phyloP scores from a whole-genome alignment of 352 stramenopile genomes.

The Globisporangium lucens region DNA sequence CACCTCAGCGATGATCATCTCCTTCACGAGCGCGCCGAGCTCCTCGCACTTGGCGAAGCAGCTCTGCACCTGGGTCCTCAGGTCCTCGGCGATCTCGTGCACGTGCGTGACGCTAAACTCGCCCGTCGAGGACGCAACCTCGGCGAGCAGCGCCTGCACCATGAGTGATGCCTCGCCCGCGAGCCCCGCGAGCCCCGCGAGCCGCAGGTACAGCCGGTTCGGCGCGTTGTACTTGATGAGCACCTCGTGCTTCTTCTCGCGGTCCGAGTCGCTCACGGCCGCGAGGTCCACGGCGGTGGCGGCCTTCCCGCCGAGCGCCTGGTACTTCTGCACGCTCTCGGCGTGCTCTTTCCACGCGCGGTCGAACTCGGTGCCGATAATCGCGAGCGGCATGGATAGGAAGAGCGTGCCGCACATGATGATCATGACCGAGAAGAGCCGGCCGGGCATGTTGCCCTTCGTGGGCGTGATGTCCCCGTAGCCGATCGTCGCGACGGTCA shows the following conservation, averaged over 20 bases:
- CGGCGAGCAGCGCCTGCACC: conserved; percentile 44
- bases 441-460: conserved; percentile 63
- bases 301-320: conserved; percentile 30
- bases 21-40: conserved; percentile 50
- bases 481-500: conserved; percentile 72
- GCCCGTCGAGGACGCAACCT: conserved; percentile 24
- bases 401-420: conserved; percentile 85
- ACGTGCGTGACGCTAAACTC: conserved; percentile 42
- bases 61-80: conserved; percentile 43
- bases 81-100: conserved; percentile 50
- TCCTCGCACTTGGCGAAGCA: conserved; percentile 56
- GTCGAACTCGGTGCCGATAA: conserved; percentile 85
- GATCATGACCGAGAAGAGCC: conserved; percentile 70
- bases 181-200: conserved; percentile 59
- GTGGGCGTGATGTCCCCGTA: conserved; percentile 78
- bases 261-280: conserved; percentile 32
- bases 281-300: conserved; percentile 5
- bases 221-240: conserved; percentile 77
- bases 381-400: conserved; percentile 81
- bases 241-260: conserved; percentile 61
- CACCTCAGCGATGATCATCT: conserved; percentile 56
- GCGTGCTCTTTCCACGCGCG: conserved; percentile 75
- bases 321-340: conserved; percentile 61
- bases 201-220: conserved; percentile 59
- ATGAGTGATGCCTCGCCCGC: conserved; percentile 69